Evolutionary conservation across 1,139 yeast species (phyloP).

Genomic region (Tardiomyces digboiensis): DNA sequence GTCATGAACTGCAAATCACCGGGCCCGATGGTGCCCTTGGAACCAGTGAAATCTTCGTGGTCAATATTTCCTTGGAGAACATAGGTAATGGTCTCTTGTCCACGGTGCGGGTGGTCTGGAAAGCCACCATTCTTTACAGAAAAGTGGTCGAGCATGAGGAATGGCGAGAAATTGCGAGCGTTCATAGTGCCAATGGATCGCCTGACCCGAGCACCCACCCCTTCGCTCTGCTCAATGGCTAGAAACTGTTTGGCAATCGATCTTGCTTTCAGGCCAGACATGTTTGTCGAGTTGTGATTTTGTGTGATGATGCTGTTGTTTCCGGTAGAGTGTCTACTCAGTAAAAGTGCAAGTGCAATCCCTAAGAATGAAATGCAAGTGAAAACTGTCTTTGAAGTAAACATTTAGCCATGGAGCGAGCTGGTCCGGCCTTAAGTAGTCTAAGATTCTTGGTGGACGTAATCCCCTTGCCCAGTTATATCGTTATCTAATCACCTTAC

Average conservation of each 20-base stretch:
- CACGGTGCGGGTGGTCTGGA: slow-evolving; percentile 91
- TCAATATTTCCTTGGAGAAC: slow-evolving; percentile 69
- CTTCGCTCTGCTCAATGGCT: slow-evolving; percentile 74
- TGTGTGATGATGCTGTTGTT: not conserved
- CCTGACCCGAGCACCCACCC: slow-evolving; percentile 80
- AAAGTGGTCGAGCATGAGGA: slow-evolving; percentile 79
- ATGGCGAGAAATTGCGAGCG: slow-evolving; percentile 71
- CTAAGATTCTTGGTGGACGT: too few relatives aligned
- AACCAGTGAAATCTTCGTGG: slow-evolving; percentile 89
- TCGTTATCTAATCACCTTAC: too few relatives aligned
- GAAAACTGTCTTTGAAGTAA: not conserved
- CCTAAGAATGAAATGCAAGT: not conserved
- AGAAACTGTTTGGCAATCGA: slow-evolving; percentile 37
- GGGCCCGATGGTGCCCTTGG: slow-evolving; percentile 63
- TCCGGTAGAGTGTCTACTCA: not conserved
- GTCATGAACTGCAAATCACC: slow-evolving; percentile 96
- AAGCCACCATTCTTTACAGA: slow-evolving; percentile 61
- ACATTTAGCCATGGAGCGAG: not conserved
- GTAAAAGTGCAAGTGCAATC: not conserved
- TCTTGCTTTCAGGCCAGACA: slow-evolving; percentile 2
- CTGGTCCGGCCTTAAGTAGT: too few relatives aligned
- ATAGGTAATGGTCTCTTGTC: slow-evolving; percentile 82
- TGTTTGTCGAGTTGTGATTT: not conserved
- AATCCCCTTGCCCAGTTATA: too few relatives aligned
- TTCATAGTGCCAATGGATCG: slow-evolving; percentile 67